Conservation (phyloP, 352 stramenopile species). For the Globisporangium nunn region DNA sequence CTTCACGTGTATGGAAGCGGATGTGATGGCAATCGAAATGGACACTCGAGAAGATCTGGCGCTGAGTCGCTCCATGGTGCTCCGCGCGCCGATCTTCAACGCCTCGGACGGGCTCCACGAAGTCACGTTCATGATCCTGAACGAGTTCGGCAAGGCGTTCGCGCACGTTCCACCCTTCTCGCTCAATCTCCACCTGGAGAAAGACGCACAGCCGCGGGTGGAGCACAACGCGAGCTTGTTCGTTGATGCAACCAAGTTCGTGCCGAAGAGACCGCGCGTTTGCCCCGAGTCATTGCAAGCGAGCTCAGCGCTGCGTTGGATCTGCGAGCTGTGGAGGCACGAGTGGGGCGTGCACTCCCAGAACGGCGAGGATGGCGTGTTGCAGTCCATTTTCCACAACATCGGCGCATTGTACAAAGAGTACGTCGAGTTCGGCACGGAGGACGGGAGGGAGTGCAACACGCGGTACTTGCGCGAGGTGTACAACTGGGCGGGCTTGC, state of each 20-base stretch:
- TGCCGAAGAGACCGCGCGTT: conserved; percentile 13
- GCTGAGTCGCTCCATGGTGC: conserved; percentile 17
- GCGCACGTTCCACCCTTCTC: conserved; percentile 14
- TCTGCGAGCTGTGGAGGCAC: conserved; percentile 54
- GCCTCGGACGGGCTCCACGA: conserved; percentile 19
- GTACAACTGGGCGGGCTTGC: conserved; percentile 41
- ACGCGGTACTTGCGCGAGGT: conserved; percentile 42
- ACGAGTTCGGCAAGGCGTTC: conserved; percentile 36
- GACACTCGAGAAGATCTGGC: conserved; percentile 4
- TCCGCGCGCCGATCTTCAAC: conserved; percentile 30
- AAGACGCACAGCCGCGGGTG: not conserved
- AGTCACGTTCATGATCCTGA: conserved; percentile 35
- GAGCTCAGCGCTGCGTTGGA: conserved; percentile 20
- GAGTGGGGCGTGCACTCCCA: conserved; percentile 61
- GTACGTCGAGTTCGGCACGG: conserved; percentile 68
- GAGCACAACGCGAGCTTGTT: conserved; percentile 11
- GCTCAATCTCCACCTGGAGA: conserved; percentile 10
- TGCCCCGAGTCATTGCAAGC: conserved; percentile 15
- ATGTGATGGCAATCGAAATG: conserved; percentile 21
- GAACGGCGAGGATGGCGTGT: conserved; percentile 66
- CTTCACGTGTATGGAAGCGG: conserved; percentile 32
- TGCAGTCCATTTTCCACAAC: conserved; percentile 48
- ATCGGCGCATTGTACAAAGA: conserved; percentile 25
- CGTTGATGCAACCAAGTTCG: conserved; percentile 15
- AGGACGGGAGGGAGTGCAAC: conserved; percentile 53